Conservation (phyloP, 2,329 filamentous ascomycete species). For the Periglandula ipomoeae region DNA sequence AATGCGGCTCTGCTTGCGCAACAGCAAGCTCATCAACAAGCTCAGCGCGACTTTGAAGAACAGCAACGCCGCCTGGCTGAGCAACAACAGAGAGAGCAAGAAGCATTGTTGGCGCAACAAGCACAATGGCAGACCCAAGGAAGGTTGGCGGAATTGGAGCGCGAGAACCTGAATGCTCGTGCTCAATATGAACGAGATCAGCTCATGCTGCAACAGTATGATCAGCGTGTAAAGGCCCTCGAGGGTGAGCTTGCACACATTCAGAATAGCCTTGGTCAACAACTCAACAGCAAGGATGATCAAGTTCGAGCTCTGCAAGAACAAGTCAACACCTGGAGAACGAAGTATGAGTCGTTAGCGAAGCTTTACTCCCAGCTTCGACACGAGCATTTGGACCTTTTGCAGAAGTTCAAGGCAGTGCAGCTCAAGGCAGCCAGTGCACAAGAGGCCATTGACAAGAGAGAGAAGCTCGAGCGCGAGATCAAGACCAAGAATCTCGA, state of each 20-base stretch:
- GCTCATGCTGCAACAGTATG: constrained; percentile 93
- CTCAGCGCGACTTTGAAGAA: constrained; percentile 92
- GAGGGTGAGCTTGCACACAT: constrained; percentile 80
- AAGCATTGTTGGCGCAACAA: constrained; percentile 81
- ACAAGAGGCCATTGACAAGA: constrained; percentile 88
- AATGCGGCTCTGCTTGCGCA: constrained; percentile 73
- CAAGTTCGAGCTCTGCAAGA: constrained; percentile 89
- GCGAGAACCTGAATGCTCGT: constrained; percentile 86
- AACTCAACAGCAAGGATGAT: constrained; percentile 83
- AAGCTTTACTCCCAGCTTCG: constrained; percentile 96
- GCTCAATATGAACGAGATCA: constrained; percentile 97
- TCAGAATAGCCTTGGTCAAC: constrained; percentile 74
- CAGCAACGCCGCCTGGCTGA: constrained; percentile 82
- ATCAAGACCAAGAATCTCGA: constrained; percentile 99
- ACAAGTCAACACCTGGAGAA: constrained; percentile 94
- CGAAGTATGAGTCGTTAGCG: constrained; percentile 92
- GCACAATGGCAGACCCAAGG: constrained; percentile 91
- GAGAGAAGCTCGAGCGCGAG: constrained; percentile 92
- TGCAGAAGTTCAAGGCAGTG: constrained; percentile 93
- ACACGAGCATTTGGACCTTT: constrained; percentile 85
- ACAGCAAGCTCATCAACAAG: constrained; percentile 72
- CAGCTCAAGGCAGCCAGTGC: constrained; percentile 95
- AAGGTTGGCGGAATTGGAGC: constrained; percentile 88
- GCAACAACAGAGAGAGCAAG: constrained; percentile 83
- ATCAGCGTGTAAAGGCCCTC: constrained; percentile 84